Conservation (phyloP, 306 rosid genomes). For the Dryas alaskensis region DNA sequence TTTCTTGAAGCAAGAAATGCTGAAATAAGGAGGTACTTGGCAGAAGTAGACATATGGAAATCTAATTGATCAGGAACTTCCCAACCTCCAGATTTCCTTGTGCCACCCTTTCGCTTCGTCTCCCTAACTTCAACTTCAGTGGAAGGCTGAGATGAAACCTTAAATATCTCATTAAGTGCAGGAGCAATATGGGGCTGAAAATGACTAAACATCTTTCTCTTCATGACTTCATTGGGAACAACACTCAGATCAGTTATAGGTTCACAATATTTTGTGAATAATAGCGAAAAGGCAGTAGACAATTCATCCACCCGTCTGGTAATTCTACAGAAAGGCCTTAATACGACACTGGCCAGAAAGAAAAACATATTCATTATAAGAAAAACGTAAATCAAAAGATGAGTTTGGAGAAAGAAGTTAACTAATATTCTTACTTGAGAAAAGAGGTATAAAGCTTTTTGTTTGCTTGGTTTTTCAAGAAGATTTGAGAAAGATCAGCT, state of each 20-base stretch:
- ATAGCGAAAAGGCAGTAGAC: slow-evolving; percentile 52
- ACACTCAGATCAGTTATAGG: slow-evolving; percentile 50
- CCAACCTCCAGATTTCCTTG: slow-evolving; percentile 37
- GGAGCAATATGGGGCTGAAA: slow-evolving; percentile 62
- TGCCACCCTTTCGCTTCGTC: slow-evolving; percentile 46
- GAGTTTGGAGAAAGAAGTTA: neutral
- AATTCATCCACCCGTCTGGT: slow-evolving; percentile 74
- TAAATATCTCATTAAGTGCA: slow-evolving; percentile 72
- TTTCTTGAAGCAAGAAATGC: slow-evolving; percentile 97
- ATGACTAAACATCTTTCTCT: slow-evolving; percentile 50
- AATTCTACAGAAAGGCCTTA: slow-evolving; percentile 66
- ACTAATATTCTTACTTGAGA: slow-evolving; percentile 50
- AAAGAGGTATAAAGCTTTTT: slow-evolving; percentile 75
- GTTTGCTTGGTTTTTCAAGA: slow-evolving; percentile 57
- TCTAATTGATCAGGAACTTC: slow-evolving; percentile 56
- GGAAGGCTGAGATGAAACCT: slow-evolving; percentile 51
- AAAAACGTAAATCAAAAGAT: slow-evolving; percentile 20
- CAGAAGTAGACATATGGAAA: slow-evolving; percentile 82
- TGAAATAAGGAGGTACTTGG: slow-evolving; percentile 91
- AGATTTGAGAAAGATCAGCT: slow-evolving; percentile 59
- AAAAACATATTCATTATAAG: slow-evolving; percentile 24
- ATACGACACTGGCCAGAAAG: slow-evolving; percentile 51
- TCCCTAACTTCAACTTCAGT: slow-evolving; percentile 47
- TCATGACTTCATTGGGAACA: slow-evolving; percentile 64
- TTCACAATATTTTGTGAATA: slow-evolving; percentile 63